Conservation (phyloP, 306 rosid genomes). For the Styphnolobium japonicum region DNA sequence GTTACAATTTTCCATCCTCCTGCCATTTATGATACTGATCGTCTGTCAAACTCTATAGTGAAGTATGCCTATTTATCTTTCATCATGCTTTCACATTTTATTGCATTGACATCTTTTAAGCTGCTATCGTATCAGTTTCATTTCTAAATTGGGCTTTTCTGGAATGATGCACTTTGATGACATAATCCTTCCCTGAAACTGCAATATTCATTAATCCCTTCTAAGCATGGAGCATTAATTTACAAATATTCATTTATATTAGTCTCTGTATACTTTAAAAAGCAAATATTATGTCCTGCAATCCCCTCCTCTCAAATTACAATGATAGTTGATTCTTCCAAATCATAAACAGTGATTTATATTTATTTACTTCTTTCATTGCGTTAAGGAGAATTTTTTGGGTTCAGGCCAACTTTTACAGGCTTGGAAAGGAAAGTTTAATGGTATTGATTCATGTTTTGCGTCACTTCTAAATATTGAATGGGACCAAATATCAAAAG, state of each 20-base stretch:
- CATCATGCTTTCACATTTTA: background rate
- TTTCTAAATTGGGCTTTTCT: slow-evolving; percentile 4
- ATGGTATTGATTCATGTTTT: slow-evolving; percentile 49
- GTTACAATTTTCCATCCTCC: slow-evolving; percentile 66
- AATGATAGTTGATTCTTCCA: background rate
- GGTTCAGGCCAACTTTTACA: slow-evolving; percentile 44
- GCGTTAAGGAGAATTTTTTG: background rate
- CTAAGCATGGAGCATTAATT: slow-evolving; percentile 6
- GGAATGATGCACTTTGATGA: background rate
- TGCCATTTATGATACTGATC: slow-evolving; percentile 64
- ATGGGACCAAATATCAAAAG: slow-evolving; percentile 67
- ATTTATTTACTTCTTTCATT: background rate
- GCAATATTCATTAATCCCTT: background rate
- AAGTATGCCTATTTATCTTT: slow-evolving; percentile 45
- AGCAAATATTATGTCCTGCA: background rate
- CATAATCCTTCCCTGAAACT: background rate
- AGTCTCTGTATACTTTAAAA: background rate
- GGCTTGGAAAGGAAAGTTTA: slow-evolving; percentile 34
- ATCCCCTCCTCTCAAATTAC: slow-evolving; percentile 4
- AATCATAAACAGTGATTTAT: background rate
- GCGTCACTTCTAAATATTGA: slow-evolving; percentile 49
- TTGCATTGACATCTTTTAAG: background rate
- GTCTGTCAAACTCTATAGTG: slow-evolving; percentile 43
- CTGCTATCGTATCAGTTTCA: background rate
- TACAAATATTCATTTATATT: background rate